Conservation (phyloP, 176 grass and related monocot species). For the Eragrostis curvula region DNA sequence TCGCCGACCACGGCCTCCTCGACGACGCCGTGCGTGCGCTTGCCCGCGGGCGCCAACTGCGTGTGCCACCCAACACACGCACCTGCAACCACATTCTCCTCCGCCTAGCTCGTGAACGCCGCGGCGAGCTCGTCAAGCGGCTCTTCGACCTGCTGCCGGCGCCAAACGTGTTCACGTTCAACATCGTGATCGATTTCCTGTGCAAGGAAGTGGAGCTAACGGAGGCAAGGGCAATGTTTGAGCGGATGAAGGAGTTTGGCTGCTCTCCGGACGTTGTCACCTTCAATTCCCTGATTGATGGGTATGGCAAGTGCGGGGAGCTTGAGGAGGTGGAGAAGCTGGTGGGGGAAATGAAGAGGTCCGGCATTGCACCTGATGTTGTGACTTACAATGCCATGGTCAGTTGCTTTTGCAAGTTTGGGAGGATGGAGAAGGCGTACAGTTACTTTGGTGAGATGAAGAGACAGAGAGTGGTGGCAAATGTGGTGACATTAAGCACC, state of each 20-base stretch:
- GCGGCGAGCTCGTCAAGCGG: conserved; percentile 35
- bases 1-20: conserved; percentile 51
- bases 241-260: conserved; percentile 71
- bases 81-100: conserved; percentile 93
- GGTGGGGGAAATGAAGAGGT: conserved; percentile 67
- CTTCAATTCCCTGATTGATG: conserved; percentile 91
- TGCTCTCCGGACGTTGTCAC: conserved; percentile 82
- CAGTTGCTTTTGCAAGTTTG: conserved; percentile 86
- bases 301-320: conserved; percentile 77
- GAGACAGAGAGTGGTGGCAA: conserved; percentile 54
- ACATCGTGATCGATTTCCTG: conserved; percentile 89
- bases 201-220: conserved; percentile 84
- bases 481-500: conserved; percentile 87
- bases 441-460: conserved; percentile 83
- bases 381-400: conserved; percentile 90
- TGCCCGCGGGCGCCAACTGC: conserved; percentile 63
- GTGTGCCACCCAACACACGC: conserved; percentile 71
- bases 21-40: conserved; percentile 62
- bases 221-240: conserved; percentile 52
- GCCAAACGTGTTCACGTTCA: conserved; percentile 86
- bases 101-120: conserved; percentile 52
- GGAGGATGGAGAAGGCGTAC: conserved; percentile 71
- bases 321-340: conserved; percentile 68
- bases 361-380: conserved; percentile 62
- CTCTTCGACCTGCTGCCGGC: conserved; percentile 67